These are phyloP conservation scores for Hypoxylon sp. DNA, from an alignment of 2,329 filamentous ascomycete species.

Conservation along the genomic window DNA sequence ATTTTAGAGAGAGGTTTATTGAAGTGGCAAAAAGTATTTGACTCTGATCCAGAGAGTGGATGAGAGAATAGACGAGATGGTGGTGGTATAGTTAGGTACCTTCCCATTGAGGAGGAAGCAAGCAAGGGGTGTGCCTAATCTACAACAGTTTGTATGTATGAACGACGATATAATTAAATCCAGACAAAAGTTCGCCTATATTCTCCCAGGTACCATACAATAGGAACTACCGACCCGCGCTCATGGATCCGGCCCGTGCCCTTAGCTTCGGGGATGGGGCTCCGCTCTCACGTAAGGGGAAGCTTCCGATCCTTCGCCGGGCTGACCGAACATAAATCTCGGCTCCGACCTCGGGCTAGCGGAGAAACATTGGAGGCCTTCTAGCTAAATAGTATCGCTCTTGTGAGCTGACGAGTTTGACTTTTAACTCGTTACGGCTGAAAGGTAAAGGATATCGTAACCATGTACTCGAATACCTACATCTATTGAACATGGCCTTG, in stretches of 20 bases:
- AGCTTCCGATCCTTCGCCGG: constrained; percentile 6
- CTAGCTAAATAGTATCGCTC: neutral
- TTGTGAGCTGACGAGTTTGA: no score
- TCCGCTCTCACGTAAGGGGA: constrained; percentile 14
- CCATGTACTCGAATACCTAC: neutral
- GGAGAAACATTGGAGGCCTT: neutral
- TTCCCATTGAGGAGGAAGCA: constrained; percentile 1
- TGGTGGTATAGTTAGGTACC: constrained; percentile 3
- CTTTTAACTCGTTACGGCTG: neutral
- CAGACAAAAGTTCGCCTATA: constrained; percentile 1
- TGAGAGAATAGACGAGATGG: constrained; percentile 8
- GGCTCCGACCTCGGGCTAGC: constrained; percentile 9
- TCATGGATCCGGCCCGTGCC: constrained; percentile 17
- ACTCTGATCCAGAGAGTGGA: neutral
- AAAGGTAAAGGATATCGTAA: neutral
- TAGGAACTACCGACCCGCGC: constrained; percentile 8
- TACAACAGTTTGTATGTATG: neutral
- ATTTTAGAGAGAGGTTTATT: neutral
- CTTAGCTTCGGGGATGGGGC: neutral
- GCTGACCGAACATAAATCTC: constrained; percentile 6
- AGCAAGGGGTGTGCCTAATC: neutral
- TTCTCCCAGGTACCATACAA: neutral
- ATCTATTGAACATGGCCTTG: neutral
- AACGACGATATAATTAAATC: neutral
- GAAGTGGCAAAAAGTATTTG: neutral